Conservation (phyloP, 306 rosid genomes). For the Morella rubra region DNA sequence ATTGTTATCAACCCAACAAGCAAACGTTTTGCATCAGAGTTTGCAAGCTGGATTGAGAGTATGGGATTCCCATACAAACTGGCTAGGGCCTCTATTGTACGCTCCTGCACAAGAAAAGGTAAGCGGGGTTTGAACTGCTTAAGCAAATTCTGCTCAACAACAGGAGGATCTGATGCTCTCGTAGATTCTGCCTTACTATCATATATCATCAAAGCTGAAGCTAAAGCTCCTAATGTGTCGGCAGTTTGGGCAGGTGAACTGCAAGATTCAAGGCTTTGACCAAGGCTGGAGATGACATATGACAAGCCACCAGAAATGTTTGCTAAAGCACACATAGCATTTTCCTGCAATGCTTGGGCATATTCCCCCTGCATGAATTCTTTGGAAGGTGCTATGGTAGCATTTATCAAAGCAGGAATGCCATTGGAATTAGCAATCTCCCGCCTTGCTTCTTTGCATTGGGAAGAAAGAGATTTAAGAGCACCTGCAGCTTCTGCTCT, state of each 20-base stretch:
- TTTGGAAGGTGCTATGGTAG: conserved; percentile 99
- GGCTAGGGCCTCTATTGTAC: conserved; percentile 96
- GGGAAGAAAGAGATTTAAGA: conserved; percentile 89
- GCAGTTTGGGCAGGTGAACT: conserved; percentile 81
- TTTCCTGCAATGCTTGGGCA: conserved; percentile 97
- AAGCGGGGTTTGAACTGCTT: conserved; percentile 67
- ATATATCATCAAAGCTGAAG: conserved; percentile 98
- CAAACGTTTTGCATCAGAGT: conserved; percentile 84
- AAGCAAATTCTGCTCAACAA: conserved; percentile 81
- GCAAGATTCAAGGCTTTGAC: conserved; percentile 99
- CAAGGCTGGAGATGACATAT: conserved; percentile 89
- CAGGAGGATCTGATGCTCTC: conserved; percentile 76
- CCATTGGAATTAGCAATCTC: conserved; percentile 90
- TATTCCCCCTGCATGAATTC: conserved; percentile 97
- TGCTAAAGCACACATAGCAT: conserved; percentile 99
- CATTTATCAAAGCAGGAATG: conserved; percentile 93
- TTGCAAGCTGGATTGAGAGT: conserved; percentile 70
- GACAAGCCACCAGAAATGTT: conserved; percentile 99
- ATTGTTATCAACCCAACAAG: conserved; percentile 97
- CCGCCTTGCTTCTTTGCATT: conserved; percentile 89
- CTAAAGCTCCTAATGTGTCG: conserved; percentile 95
- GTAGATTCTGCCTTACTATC: conserved; percentile 82
- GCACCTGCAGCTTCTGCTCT: conserved; percentile 99
- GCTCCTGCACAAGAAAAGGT: conserved; percentile 89
- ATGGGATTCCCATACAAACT: conserved; percentile 84